Percentiles rank a stretch among this genome's conserved stretches.
These are phyloP conservation scores for Lasiodiplodia sp. DNA, from an alignment of 2,329 filamentous ascomycete genomes.

Conservation along the genomic window DNA sequence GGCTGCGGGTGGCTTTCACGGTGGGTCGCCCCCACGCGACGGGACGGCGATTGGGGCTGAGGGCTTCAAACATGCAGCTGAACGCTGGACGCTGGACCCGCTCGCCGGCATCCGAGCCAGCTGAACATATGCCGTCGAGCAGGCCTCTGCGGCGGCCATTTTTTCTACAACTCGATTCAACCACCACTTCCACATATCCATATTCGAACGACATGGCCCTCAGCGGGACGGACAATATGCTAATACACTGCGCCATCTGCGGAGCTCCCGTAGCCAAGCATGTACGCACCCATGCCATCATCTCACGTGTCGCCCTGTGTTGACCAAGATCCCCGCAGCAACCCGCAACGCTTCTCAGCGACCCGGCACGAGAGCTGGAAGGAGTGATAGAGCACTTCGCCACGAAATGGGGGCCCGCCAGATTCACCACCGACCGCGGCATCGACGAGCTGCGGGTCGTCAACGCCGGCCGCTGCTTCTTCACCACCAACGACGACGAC, in stretches of 20 bases:
- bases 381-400: background rate
- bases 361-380: conserved; percentile 4
- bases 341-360: background rate
- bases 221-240: background rate
- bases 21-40: background rate
- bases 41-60: background rate
- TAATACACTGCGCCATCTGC: conserved; percentile 6
- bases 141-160: background rate
- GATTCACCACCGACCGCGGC: conserved; percentile 2
- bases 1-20: background rate
- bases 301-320: background rate
- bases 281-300: background rate
- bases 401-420: background rate
- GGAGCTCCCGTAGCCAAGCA: background rate
- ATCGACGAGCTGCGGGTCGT: background rate
- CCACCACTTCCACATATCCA: background rate
- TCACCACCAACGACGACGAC: background rate
- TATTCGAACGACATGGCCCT: background rate
- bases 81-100: background rate
- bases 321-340: background rate
- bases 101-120: background rate
- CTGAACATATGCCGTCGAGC: background rate
- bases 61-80: background rate
- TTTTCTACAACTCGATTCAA: background rate
- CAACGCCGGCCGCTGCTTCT: background rate